Conservation (phyloP, 108 stramenopile genomes). For the Licmophora abbreviata region DNA sequence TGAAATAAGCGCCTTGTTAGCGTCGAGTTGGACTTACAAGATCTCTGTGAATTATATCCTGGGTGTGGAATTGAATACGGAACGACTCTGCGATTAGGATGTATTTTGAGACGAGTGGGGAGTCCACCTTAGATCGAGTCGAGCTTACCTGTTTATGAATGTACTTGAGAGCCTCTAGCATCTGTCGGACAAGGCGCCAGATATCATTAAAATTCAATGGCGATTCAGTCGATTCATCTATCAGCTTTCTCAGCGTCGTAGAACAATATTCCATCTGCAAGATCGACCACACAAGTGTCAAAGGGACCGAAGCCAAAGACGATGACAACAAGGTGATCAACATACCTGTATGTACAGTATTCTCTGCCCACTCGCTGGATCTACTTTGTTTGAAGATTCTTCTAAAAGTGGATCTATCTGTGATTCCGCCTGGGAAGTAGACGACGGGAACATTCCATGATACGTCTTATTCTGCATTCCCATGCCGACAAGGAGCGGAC, state of each 20-base stretch:
- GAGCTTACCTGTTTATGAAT: conserved; percentile 60
- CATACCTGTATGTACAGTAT: conserved; percentile 53
- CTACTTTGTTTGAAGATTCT: conserved; percentile 39
- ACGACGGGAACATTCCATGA: neutral
- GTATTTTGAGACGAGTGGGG: too few species aligned
- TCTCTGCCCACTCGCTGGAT: conserved; percentile 12
- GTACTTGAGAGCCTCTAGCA: conserved; percentile 70
- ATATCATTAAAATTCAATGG: conserved; percentile 38
- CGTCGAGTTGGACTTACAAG: conserved; percentile 11
- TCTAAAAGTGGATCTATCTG: conserved; percentile 20
- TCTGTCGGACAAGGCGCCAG: conserved; percentile 69
- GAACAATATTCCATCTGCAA: conserved; percentile 85
- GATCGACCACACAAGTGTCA: conserved; percentile 5
- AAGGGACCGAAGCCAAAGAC: neutral
- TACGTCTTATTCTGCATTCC: conserved; percentile 10
- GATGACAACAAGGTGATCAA: neutral
- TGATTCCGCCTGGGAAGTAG: neutral
- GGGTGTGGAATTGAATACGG: too few species aligned
- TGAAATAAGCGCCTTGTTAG: neutral
- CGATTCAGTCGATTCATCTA: conserved; percentile 46
- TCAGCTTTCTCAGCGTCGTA: conserved; percentile 65
- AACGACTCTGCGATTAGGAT: too few species aligned
- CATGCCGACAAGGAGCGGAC: conserved; percentile 22
- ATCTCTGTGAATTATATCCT: too few species aligned
- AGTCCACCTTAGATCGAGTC: conserved; percentile 69